phyloP scores from a whole-genome alignment of 2,329 filamentous ascomycete species.

The Pseudopyrenochaeta lycopersici region DNA sequence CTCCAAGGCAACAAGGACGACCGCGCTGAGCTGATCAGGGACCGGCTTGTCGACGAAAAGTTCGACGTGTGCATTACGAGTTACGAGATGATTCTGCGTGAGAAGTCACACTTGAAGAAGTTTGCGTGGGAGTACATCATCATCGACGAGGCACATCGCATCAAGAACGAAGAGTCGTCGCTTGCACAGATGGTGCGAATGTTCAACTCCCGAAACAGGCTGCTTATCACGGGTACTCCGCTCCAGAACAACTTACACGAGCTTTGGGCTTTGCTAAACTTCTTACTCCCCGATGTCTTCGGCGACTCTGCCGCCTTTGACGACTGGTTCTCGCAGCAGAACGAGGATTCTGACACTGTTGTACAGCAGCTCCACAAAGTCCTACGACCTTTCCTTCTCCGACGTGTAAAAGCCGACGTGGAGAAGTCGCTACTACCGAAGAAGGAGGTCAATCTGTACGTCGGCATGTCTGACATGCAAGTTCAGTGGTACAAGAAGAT shows the following conservation, averaged over 20 bases:
- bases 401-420: slow-evolving; percentile 95
- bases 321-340: slow-evolving; percentile 94
- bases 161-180: slow-evolving; percentile 99
- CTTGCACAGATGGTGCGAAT: slow-evolving; percentile 94
- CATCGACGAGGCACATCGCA: slow-evolving; percentile 96
- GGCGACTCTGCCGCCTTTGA: slow-evolving; percentile 97
- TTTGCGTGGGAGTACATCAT: slow-evolving; percentile 99
- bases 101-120: slow-evolving; percentile 94
- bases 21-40: slow-evolving; percentile 85
- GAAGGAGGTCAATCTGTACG: slow-evolving; percentile 96
- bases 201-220: slow-evolving; percentile 93
- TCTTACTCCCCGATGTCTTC: slow-evolving; percentile 96
- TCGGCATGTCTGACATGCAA: slow-evolving; percentile 99
- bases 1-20: slow-evolving; percentile 96
- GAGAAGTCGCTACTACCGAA: slow-evolving; percentile 98
- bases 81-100: slow-evolving; percentile 97
- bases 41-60: slow-evolving; percentile 89
- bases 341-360: slow-evolving; percentile 90
- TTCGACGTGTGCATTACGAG: slow-evolving; percentile 99
- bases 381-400: slow-evolving; percentile 89
- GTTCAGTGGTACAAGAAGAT: slow-evolving; percentile 99
- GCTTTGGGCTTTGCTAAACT: slow-evolving; percentile 96
- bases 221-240: slow-evolving; percentile 95
- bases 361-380: slow-evolving; percentile 96
- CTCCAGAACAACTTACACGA: slow-evolving; percentile 98